phyloP scores from a whole-genome alignment of 805 yeast genomes.

The Geotrichum ghanense region DNA sequence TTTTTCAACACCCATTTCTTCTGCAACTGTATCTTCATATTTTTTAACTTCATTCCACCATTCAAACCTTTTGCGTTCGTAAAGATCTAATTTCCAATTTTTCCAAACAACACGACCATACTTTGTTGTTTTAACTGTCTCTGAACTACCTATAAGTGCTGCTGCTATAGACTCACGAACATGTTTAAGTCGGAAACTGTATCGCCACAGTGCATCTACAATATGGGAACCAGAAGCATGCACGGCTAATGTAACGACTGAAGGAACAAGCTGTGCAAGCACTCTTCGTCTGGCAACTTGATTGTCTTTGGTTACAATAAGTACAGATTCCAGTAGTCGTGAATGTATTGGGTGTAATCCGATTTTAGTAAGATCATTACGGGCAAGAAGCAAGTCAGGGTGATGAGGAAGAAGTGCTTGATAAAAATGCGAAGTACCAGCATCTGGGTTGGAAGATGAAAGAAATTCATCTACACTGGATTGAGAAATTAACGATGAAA shows the following conservation, averaged over 20 bases:
- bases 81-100: conserved; percentile 85
- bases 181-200: conserved; percentile 64
- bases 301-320: background rate
- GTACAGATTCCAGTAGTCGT: background rate
- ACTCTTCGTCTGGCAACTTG: conserved; percentile 51
- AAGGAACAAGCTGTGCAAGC: conserved; percentile 48
- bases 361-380: background rate
- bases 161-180: conserved; percentile 80
- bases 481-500: background rate
- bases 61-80: conserved; percentile 58
- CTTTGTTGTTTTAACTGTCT: conserved; percentile 65
- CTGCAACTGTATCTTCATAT: conserved; percentile 21
- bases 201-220: conserved; percentile 73
- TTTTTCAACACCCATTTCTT: conserved; percentile 1
- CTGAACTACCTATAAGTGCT: conserved; percentile 45
- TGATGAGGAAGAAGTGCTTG: conserved; percentile 10
- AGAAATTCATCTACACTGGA: background rate
- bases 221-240: conserved; percentile 88
- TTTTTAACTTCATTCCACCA: conserved; percentile 49
- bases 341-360: background rate
- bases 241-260: conserved; percentile 53
- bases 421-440: conserved; percentile 11
- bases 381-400: conserved; percentile 16
- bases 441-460: background rate
- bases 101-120: conserved; percentile 93